A percentile compares a stretch with the other conserved stretches of the same genome.
These are phyloP conservation scores for Phyllosticta capitalensis DNA, from an alignment of 2,329 filamentous ascomycete genomes.

Conservation along the genomic window DNA sequence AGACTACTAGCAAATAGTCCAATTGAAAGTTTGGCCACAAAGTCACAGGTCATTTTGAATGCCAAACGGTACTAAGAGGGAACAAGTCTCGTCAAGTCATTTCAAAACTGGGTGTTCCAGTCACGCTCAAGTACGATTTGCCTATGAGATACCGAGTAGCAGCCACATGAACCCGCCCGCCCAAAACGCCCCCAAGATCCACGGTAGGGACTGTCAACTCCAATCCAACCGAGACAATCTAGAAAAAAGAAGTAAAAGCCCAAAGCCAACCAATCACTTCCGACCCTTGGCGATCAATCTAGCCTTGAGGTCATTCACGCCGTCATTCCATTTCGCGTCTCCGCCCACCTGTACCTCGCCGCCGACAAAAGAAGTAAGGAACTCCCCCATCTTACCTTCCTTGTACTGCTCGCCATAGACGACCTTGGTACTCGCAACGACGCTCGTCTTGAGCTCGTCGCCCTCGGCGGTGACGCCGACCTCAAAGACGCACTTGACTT, in stretches of 20 bases:
- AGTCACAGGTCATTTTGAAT: too few species aligned
- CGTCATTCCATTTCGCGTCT: conserved; percentile 29
- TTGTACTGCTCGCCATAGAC: conserved; percentile 74
- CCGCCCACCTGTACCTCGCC: conserved; percentile 20
- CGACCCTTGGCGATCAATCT: conserved; percentile 36
- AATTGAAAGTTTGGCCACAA: too few species aligned
- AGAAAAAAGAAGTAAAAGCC: background rate
- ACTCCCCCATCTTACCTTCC: conserved; percentile 64
- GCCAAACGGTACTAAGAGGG: too few species aligned
- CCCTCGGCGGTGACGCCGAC: conserved; percentile 49
- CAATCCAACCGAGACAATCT: background rate
- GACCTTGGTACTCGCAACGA: conserved; percentile 43
- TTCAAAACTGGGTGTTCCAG: background rate
- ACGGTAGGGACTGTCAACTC: background rate
- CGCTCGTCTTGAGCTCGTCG: conserved; percentile 20
- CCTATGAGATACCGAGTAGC: background rate
- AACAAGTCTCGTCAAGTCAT: background rate
- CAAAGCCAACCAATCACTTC: conserved; percentile 20
- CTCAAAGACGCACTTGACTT: conserved; percentile 54
- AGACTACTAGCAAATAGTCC: too few species aligned
- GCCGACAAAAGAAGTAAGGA: conserved; percentile 48
- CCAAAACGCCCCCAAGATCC: background rate
- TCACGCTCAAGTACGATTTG: background rate
- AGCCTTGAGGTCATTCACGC: conserved; percentile 33
- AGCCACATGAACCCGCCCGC: background rate